These are phyloP conservation scores for Aspergillus nidulans DNA, from an alignment of 495 filamentous ascomycete species.

Conservation along the genomic window DNA sequence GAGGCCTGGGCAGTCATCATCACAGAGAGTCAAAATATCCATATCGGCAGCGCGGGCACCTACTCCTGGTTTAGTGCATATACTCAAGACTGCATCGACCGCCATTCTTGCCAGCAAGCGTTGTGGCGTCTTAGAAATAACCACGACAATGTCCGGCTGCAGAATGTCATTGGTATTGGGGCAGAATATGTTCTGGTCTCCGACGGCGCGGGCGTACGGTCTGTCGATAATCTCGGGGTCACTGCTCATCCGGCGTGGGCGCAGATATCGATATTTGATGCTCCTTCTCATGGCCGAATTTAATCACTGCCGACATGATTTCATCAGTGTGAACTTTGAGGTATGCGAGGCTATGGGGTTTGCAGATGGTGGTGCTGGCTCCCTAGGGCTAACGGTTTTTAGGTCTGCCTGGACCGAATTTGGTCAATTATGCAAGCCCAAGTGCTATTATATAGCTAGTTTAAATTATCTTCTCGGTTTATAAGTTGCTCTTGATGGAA, in stretches of 20 bases:
- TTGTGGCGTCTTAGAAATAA: constrained; percentile 4
- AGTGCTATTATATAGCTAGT: too few species aligned
- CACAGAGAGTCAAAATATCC: constrained; percentile 4
- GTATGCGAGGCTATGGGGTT: background rate
- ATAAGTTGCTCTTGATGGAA: too few species aligned
- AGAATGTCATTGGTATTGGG: constrained; percentile 6
- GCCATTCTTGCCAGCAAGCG: constrained; percentile 5
- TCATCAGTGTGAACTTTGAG: background rate
- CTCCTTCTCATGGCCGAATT: background rate
- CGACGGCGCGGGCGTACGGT: background rate
- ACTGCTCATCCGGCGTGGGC: constrained; percentile 4
- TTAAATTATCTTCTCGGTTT: too few species aligned
- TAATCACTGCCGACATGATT: background rate
- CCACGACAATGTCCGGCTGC: constrained; percentile 1
- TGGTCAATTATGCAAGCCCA: too few species aligned
- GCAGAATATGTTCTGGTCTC: constrained; percentile 3
- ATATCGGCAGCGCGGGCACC: constrained; percentile 5
- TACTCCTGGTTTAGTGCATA: constrained; percentile 14
- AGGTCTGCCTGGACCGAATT: too few species aligned
- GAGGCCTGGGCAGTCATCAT: constrained; percentile 11
- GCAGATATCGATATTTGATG: constrained; percentile 5
- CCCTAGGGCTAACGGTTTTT: background rate
- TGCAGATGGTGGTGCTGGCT: background rate
- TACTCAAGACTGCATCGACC: constrained; percentile 10
- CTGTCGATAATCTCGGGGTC: background rate